phyloP scores from a whole-genome alignment of 768 basidiomycete species.

The Xanthoconium purpureum region DNA sequence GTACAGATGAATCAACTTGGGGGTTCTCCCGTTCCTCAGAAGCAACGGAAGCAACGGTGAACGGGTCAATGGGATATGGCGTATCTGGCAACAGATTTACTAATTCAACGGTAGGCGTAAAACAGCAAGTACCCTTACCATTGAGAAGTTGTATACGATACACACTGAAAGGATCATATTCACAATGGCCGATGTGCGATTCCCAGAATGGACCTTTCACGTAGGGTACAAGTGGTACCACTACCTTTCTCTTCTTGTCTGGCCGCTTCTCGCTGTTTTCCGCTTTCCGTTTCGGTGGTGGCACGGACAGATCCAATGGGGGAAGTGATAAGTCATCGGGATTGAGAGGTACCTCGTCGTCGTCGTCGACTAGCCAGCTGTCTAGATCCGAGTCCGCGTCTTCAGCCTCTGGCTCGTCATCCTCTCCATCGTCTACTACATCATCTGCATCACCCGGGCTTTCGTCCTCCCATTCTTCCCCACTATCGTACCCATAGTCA shows the following conservation, averaged over 20 bases:
- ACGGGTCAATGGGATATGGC: slow-evolving; percentile 72
- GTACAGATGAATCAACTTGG: slow-evolving; percentile 35
- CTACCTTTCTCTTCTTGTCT: slow-evolving; percentile 72
- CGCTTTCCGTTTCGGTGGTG: slow-evolving; percentile 63
- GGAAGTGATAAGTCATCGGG: slow-evolving; percentile 37
- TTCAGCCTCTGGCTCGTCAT: slow-evolving; percentile 61
- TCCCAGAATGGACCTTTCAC: slow-evolving; percentile 86
- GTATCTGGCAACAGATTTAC: slow-evolving; percentile 48
- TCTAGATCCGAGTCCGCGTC: slow-evolving; percentile 44
- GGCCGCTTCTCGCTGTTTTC: slow-evolving; percentile 44
- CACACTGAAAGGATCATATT: slow-evolving; percentile 64
- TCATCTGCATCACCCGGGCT: slow-evolving; percentile 73
- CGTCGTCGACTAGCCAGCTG: slow-evolving; percentile 53
- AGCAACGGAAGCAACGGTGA: slow-evolving; percentile 60
- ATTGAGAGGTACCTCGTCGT: slow-evolving; percentile 62
- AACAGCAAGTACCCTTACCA: slow-evolving; percentile 45
- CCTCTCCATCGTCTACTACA: slow-evolving; percentile 59
- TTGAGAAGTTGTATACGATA: slow-evolving; percentile 84
- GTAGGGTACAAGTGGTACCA: slow-evolving; percentile 77
- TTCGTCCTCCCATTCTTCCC: slow-evolving; percentile 95
- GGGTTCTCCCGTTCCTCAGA: slow-evolving; percentile 34
- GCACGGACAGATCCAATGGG: slow-evolving; percentile 33
- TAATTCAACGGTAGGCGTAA: slow-evolving; percentile 2
- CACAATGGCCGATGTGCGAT: slow-evolving; percentile 57
- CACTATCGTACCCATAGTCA: slow-evolving; percentile 93